A percentile compares a stretch with the other conserved stretches of the same genome.
Evolutionary conservation across 768 basidiomycete species (phyloP).

Genomic region (Boletus sp.): DNA sequence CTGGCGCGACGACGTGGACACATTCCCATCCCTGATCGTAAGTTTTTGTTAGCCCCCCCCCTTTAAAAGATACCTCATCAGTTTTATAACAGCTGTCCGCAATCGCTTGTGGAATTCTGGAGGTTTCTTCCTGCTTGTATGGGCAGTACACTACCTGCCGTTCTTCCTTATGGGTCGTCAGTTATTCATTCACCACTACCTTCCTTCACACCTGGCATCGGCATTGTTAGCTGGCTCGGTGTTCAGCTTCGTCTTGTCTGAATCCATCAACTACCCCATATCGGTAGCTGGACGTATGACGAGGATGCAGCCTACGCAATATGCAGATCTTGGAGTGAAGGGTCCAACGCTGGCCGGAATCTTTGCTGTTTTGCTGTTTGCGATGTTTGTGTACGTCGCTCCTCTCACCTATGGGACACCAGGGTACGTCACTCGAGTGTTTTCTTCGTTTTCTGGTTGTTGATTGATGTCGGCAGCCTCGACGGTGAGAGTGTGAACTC

Average conservation of each 20-base stretch:
- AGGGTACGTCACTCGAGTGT: slow-evolving; percentile 56
- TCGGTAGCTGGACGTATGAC: slow-evolving; percentile 73
- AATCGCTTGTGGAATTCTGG: slow-evolving; percentile 94
- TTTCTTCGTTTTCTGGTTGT: slow-evolving; percentile 6
- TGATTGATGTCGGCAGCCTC: slow-evolving; percentile 50
- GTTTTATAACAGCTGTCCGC: slow-evolving; percentile 63
- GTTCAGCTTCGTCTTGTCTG: slow-evolving; percentile 85
- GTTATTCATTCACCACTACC: slow-evolving; percentile 95
- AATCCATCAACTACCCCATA: slow-evolving; percentile 89
- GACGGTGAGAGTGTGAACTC: slow-evolving; percentile 83
- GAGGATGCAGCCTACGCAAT: slow-evolving; percentile 48
- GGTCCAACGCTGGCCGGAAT: slow-evolving; percentile 63
- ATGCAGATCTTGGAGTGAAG: slow-evolving; percentile 74
- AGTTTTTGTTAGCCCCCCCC: slow-evolving; percentile 33
- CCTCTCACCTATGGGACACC: slow-evolving; percentile 97
- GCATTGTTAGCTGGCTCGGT: slow-evolving; percentile 91
- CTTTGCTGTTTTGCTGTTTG: slow-evolving; percentile 60
- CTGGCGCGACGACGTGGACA: slow-evolving; percentile 83
- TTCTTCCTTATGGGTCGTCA: slow-evolving; percentile 99
- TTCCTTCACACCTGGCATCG: slow-evolving; percentile 93
- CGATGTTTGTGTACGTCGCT: slow-evolving; percentile 70
- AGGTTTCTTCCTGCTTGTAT: slow-evolving; percentile 92
- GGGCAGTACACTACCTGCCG: slow-evolving; percentile 94
- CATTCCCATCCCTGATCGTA: slow-evolving; percentile 85
- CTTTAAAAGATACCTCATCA: neutral